Evolutionary conservation across 768 basidiomycete species (phyloP), one percentile per base, ranked within the genome.

Genomic region (Mycena filopes): DNA sequence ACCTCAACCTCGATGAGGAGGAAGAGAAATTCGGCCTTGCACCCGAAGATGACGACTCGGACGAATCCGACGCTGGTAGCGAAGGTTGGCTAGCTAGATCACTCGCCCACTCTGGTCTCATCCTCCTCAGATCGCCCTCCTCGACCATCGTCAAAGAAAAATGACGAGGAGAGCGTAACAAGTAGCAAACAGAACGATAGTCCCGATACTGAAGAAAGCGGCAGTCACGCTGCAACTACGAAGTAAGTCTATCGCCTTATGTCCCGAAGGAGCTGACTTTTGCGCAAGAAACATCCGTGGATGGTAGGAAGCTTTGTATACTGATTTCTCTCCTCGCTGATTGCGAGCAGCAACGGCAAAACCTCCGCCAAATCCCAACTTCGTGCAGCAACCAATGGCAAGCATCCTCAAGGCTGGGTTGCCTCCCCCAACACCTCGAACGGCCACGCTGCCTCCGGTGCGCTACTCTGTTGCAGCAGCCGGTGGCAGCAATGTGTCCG

Each of bases 1-100:
- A 99, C 18, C 93, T 99, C 66, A 94, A 94, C 72, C 90, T 99
- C 48, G 94, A 98, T 71, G 97, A 98, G 74, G 95, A 98, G 76
- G 97, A 99, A 74, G 95, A 95, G 81, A 92, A 93, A 74, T 95
- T 96, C 74, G 92, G 93, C 59, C 82, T 93, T 45, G 86, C 86
- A 57, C 82, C 89, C 55, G 93, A 95, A 53, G 88, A 95, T 18
- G 89, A 88, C 50, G 88, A 92, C 12, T 91, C 87, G 57, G 93
- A 95, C 66, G 92, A 90, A 41, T 94, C 91, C 33, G 85, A 95
- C 76, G 80, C 84, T 70, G 82, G 81, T 53, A 90, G 91, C 67
- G 93, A 94, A 85, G 90, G 93, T 89, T 13, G 54, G 45, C 50
- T 48, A 11, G 9, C 8, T 15, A 33, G 6, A 12, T 13, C 6